These are phyloP conservation scores for Cajanus cajan DNA, from an alignment of 306 rosid genomes.

Conservation along the genomic window DNA sequence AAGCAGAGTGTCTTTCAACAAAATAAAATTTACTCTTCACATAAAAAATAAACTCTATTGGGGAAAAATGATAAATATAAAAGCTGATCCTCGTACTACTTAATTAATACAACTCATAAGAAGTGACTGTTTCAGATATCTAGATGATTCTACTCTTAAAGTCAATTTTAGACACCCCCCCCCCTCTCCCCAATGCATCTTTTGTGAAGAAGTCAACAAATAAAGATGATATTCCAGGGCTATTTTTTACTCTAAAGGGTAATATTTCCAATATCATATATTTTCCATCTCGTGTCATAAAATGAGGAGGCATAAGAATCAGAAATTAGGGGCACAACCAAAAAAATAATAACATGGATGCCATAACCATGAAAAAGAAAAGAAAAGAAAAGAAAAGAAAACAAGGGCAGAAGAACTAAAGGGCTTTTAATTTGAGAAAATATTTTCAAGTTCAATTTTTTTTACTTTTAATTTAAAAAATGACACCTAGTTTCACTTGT, in stretches of 20 bases:
- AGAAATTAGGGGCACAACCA: background rate
- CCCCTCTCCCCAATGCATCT: background rate
- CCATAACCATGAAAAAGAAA: background rate
- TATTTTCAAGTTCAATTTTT: too few species aligned
- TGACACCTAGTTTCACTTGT: background rate
- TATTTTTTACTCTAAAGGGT: background rate
- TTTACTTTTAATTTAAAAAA: background rate
- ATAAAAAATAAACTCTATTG: background rate
- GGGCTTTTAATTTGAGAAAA: too few species aligned
- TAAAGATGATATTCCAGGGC: background rate
- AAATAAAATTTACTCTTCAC: background rate
- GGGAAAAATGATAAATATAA: background rate
- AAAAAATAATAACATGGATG: background rate
- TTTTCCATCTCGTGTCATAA: background rate
- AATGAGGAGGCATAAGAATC: background rate
- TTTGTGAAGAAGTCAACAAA: conserved; percentile 2
- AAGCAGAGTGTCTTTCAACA: background rate
- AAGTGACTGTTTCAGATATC: background rate
- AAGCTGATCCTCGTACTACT: background rate
- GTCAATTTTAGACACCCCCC: too few species aligned
- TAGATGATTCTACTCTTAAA: background rate
- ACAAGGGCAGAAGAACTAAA: background rate
- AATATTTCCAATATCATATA: conserved; percentile 5
- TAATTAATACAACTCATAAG: background rate
- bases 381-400: background rate